These are phyloP conservation scores for Sphagnurus paluster DNA, from an alignment of 1,284 basidiomycete species.

Conservation along the genomic window DNA sequence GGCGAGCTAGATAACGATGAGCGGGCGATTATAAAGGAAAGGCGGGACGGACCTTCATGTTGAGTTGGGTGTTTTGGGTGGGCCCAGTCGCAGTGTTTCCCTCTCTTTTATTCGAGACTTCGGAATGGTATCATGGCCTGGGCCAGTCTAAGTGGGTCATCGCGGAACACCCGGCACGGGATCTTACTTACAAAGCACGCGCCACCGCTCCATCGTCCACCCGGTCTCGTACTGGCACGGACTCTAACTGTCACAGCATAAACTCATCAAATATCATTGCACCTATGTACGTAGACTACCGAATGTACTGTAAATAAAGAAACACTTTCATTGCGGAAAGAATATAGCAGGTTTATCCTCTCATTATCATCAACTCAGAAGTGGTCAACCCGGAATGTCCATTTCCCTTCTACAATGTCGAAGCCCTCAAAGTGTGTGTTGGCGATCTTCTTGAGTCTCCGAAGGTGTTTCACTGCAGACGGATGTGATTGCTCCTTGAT, in stretches of 20 bases:
- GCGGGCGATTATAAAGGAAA: not conserved
- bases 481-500: constrained; percentile 84
- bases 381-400: constrained; percentile 94
- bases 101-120: constrained; percentile 6
- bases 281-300: constrained; percentile 15
- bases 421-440: constrained; percentile 87
- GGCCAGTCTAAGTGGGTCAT: constrained; percentile 10
- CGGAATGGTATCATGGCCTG: constrained; percentile 15
- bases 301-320: constrained; percentile 10
- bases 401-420: constrained; percentile 79
- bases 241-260: too few relatives aligned
- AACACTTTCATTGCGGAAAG: constrained; percentile 5
- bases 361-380: constrained; percentile 49
- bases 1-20: constrained; percentile 33
- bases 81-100: constrained; percentile 3
- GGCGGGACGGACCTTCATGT: constrained; percentile 17
- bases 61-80: constrained; percentile 5
- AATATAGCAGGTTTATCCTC: not conserved
- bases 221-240: too few relatives aligned
- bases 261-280: constrained; percentile 7
- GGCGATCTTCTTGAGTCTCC: constrained; percentile 82
- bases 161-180: constrained; percentile 6
- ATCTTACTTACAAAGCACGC: constrained; percentile 7
- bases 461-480: constrained; percentile 76
- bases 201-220: not conserved